Evolutionary conservation across 176 grass and related monocot species (phyloP).

Genomic region (Metroxylon sagu): DNA sequence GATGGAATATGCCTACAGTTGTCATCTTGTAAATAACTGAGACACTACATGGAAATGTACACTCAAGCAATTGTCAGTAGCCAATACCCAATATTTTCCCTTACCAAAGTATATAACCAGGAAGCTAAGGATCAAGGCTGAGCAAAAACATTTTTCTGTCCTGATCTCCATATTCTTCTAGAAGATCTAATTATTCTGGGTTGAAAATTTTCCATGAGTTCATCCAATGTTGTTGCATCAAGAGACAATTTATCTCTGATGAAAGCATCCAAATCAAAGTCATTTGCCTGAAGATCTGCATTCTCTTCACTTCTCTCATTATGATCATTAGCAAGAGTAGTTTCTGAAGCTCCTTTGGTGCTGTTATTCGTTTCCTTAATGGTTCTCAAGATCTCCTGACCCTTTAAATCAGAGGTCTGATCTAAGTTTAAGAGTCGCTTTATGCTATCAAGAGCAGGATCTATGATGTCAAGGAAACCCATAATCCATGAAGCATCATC

Average conservation of each 20-base stretch:
- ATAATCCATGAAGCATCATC: slow-evolving; percentile 93
- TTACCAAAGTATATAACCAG: no score
- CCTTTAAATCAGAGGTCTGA: slow-evolving; percentile 20
- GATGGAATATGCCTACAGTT: no score
- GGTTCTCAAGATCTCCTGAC: slow-evolving; percentile 23
- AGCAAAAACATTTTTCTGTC: slow-evolving; percentile 36
- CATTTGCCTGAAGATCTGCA: slow-evolving; percentile 1
- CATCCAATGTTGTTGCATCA: slow-evolving; percentile 46
- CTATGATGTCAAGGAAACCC: slow-evolving; percentile 82
- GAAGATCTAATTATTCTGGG: slow-evolving; percentile 29
- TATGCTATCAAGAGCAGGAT: slow-evolving; percentile 81
- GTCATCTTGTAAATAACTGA: no score
- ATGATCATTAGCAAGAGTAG: not conserved
- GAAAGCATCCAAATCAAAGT: slow-evolving; percentile 66
- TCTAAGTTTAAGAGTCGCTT: slow-evolving; percentile 73
- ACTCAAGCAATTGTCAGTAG: no score
- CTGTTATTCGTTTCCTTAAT: slow-evolving; percentile 12
- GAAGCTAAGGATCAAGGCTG: slow-evolving; percentile 21
- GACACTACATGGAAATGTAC: no score
- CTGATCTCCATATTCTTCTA: slow-evolving; percentile 34
- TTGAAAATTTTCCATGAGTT: slow-evolving; percentile 38
- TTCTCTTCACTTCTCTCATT: not conserved
- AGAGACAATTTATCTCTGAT: slow-evolving; percentile 51
- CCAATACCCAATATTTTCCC: no score
- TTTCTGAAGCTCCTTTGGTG: slow-evolving; percentile 15